Evolutionary conservation across 1,284 basidiomycete species (phyloP).

Genomic region (Cryptococcus sp.): DNA sequence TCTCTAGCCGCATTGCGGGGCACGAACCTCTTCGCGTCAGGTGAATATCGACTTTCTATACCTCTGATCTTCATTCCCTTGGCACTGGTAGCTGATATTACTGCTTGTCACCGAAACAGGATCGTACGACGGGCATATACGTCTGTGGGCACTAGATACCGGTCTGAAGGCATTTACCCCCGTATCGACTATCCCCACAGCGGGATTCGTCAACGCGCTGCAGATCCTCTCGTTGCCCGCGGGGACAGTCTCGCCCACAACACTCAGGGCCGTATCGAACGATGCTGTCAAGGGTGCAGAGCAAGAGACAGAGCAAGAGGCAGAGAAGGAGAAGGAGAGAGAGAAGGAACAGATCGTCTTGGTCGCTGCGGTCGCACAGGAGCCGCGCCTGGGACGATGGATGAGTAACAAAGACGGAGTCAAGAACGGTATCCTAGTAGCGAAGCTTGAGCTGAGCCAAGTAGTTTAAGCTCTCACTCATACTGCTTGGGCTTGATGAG

Average conservation of each 20-base stretch:
- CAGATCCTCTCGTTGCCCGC: conserved; percentile 71
- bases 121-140: conserved; percentile 86
- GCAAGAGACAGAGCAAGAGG: conserved; percentile 25
- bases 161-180: conserved; percentile 74
- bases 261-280: conserved; percentile 11
- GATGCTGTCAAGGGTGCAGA: conserved; percentile 1
- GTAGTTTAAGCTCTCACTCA: too few relatives aligned
- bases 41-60: conserved; percentile 60
- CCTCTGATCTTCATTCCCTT: too few relatives aligned
- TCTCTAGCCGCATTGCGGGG: conserved; percentile 78
- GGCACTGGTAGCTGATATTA: conserved; percentile 1
- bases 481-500: too few relatives aligned
- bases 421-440: conserved; percentile 71
- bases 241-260: conserved; percentile 53
- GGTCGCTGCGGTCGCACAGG: conserved; percentile 79
- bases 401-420: conserved; percentile 68
- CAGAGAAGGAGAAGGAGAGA: conserved; percentile 37
- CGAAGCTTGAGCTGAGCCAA: conserved; percentile 43
- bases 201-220: conserved; percentile 86
- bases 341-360: conserved; percentile 61
- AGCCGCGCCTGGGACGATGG: conserved; percentile 89
- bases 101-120: conserved; percentile 59
- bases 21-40: conserved; percentile 87
- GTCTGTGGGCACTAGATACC: conserved; percentile 82
- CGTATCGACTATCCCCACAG: conserved; percentile 60